Evolutionary conservation across 768 basidiomycete species (phyloP).

Genomic region (Scleroderma citrinum): DNA sequence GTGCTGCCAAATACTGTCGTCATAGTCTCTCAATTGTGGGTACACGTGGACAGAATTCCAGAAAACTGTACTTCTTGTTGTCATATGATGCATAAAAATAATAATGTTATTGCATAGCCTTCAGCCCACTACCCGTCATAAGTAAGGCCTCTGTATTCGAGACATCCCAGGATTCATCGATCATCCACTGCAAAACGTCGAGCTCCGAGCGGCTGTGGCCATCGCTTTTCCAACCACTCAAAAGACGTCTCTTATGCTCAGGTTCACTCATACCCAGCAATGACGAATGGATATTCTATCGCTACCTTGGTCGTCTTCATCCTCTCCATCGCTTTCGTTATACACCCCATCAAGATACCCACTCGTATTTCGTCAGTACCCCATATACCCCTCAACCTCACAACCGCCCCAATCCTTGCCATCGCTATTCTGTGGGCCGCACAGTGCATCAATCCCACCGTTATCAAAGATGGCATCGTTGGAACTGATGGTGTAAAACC

Average conservation of each 20-base stretch:
- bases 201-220: too few species aligned
- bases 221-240: background rate
- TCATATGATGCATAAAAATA: too few species aligned
- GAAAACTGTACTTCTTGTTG: too few species aligned
- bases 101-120: too few species aligned
- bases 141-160: too few species aligned
- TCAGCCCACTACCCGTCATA: too few species aligned
- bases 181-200: too few species aligned
- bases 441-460: constrained; percentile 40
- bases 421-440: constrained; percentile 51
- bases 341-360: constrained; percentile 39
- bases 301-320: constrained; percentile 49
- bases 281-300: constrained; percentile 42
- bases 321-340: constrained; percentile 48
- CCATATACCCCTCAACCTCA: constrained; percentile 42
- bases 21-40: too few species aligned
- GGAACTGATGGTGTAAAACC: constrained; percentile 77
- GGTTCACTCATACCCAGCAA: constrained; percentile 11
- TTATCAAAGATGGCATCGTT: constrained; percentile 73
- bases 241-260: background rate
- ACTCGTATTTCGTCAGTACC: constrained; percentile 24
- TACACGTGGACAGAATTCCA: too few species aligned
- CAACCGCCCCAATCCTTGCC: constrained; percentile 48
- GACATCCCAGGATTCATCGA: too few species aligned
- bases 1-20: too few species aligned